These are phyloP conservation scores for Blastosporella zonata DNA, from an alignment of 1,284 basidiomycete genomes.

Conservation along the genomic window DNA sequence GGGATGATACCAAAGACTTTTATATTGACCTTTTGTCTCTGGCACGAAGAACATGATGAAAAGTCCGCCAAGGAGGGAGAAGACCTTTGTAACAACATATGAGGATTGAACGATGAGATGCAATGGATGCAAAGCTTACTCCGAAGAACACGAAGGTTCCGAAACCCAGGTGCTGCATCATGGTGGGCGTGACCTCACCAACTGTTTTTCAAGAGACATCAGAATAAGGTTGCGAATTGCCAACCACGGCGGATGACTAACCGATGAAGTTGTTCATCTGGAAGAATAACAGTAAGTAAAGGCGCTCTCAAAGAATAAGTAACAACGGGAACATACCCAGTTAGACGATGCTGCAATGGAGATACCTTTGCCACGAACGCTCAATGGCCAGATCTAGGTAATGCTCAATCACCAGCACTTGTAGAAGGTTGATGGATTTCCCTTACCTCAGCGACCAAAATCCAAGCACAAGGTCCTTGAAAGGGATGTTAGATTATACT, in stretches of 20 bases:
- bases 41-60: slow-evolving; percentile 66
- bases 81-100: slow-evolving; percentile 37
- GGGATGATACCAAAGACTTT: background rate
- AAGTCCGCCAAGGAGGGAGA: slow-evolving; percentile 61
- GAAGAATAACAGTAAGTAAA: slow-evolving; percentile 5
- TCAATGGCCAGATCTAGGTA: slow-evolving; percentile 61
- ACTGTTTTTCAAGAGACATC: background rate
- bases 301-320: background rate
- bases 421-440: no score
- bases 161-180: slow-evolving; percentile 54
- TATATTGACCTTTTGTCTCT: slow-evolving; percentile 51
- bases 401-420: slow-evolving; percentile 61
- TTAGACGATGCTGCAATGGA: slow-evolving; percentile 70
- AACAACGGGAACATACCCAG: slow-evolving; percentile 45
- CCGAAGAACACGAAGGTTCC: slow-evolving; percentile 73
- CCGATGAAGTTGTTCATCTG: slow-evolving; percentile 78
- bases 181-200: slow-evolving; percentile 53
- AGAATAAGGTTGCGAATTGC: background rate
- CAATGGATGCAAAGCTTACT: slow-evolving; percentile 31
- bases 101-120: slow-evolving; percentile 5
- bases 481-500: background rate
- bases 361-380: slow-evolving; percentile 64
- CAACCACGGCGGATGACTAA: slow-evolving; percentile 23
- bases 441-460: slow-evolving; percentile 52
- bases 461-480: slow-evolving; percentile 60